These are phyloP conservation scores for Mastigamoeba balamuthi DNA, from an alignment of 78 protist species.

Conservation along the genomic window DNA sequence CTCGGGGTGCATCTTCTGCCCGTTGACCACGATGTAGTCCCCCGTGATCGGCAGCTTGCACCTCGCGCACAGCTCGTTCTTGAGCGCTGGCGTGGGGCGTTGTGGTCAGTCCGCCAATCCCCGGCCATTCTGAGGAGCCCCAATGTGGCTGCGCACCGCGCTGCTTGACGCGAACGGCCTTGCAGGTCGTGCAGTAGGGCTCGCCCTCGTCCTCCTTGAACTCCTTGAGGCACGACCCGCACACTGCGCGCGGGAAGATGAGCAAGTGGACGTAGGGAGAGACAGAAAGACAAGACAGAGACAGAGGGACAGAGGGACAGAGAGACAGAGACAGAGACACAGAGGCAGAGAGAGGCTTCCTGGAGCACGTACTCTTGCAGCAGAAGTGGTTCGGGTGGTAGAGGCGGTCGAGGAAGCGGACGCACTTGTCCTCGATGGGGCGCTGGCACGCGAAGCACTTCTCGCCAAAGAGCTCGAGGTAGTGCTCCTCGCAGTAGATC, in stretches of 20 bases:
- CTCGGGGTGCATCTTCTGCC: conserved; percentile 56
- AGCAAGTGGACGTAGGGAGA: background rate
- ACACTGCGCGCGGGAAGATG: background rate
- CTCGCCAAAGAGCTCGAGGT: conserved; percentile 25
- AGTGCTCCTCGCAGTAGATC: conserved; percentile 44
- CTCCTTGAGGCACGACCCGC: background rate
- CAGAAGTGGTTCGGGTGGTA: conserved; percentile 49
- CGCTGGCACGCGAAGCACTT: conserved; percentile 31
- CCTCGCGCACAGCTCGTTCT: conserved; percentile 35
- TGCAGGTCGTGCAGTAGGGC: conserved; percentile 41
- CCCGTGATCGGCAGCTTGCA: conserved; percentile 55
- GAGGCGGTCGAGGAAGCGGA: conserved; percentile 21
- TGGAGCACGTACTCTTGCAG: conserved; percentile 45
- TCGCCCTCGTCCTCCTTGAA: conserved; percentile 61
- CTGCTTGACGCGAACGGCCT: background rate
- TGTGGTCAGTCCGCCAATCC: no score
- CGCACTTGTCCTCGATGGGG: conserved; percentile 45
- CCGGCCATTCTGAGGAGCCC: conserved; percentile 14
- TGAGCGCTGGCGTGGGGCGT: conserved; percentile 17
- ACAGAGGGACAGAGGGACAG: background rate
- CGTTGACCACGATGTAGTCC: conserved; percentile 41
- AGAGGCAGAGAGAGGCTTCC: conserved; percentile 11
- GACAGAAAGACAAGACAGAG: background rate
- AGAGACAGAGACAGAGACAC: background rate
- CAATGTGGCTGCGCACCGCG: background rate